Evolutionary conservation across 1,284 basidiomycete genomes (phyloP), one percentile per base, ranked within the genome.

Genomic region (Cryptococcus jaspeensis): DNA sequence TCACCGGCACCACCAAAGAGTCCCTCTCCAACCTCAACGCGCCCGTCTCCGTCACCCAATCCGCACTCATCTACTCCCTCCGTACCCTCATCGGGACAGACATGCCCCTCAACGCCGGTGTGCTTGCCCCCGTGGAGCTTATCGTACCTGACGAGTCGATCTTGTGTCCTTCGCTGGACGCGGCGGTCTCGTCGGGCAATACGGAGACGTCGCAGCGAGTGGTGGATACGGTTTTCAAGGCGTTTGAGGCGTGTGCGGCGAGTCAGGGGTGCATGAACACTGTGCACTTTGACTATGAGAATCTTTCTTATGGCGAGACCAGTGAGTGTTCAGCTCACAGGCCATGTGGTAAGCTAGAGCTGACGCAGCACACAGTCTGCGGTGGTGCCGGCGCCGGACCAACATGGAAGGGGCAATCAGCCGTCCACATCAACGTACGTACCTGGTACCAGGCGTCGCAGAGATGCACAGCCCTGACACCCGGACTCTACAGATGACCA

Each of bases 311-410:
- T 40, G 59, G 46, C 18, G 59, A 60, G 43, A 60, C 59, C 25
- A 60, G 55, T 55, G 20, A 56, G 51, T 53, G 12, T 16, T 9
- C 9, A 28, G 16, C 13, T 20, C 42, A 7, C n/a, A n/a, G 5
- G n/a, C 39, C 1, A 2, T 20, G 7, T 15, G 5, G 5, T 23
- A 12, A 22, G 45, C 12, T 1, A 5, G 35, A 40, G 16, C 41
- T 53, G 20, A 49, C 40, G 9, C 38, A 7, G 16, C n/a, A 12
- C 5, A n/a, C 36, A 60, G 58, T 55, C 41, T 59, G 90, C 9
- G 94, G 94, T 13, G 94, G 94, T 8, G 89, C 89, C 3, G 94
- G 93, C 3, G 93, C 94, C 0, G 94, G 94, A 0, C 89, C 90
- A 0, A 79, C 79, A 9, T 97, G 92, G 92, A 85, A 93, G 66